These are phyloP conservation scores for Oryza meridionalis DNA, from an alignment of 176 grass and related monocot species.

Conservation along the genomic window DNA sequence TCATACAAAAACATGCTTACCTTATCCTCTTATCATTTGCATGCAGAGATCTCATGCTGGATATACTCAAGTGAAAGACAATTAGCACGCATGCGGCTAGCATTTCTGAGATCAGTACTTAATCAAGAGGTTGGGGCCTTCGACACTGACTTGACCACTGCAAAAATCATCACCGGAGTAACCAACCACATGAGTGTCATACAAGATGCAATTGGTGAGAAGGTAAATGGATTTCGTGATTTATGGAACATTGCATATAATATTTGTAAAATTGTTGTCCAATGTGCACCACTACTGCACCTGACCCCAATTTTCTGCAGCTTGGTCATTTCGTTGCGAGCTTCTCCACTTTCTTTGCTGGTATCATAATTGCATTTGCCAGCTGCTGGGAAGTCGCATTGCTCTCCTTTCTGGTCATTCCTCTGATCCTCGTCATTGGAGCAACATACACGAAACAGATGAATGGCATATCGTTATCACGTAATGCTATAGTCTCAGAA, in stretches of 20 bases:
- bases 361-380: conserved; percentile 42
- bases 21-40: conserved; percentile 10
- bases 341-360: conserved; percentile 54
- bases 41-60: conserved; percentile 56
- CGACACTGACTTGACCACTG: conserved; percentile 52
- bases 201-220: conserved; percentile 64
- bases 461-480: conserved; percentile 36
- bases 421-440: conserved; percentile 52
- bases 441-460: conserved; percentile 47
- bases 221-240: conserved; percentile 37
- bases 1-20: conserved; percentile 12
- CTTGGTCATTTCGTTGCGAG: conserved; percentile 55
- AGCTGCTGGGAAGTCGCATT: conserved; percentile 59
- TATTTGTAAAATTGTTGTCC: neutral
- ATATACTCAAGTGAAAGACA: conserved; percentile 62
- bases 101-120: conserved; percentile 50
- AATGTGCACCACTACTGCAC: conserved; percentile 6
- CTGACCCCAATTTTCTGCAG: conserved; percentile 38
- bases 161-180: conserved; percentile 47
- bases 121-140: conserved; percentile 60
- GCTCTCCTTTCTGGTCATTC: conserved; percentile 47
- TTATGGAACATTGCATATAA: neutral
- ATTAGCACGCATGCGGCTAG: conserved; percentile 47
- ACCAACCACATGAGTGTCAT: conserved; percentile 57
- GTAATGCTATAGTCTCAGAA: conserved; percentile 36